A percentile compares a stretch with the other conserved stretches of the same genome.
phyloP scores from a whole-genome alignment of 129 eudicot species.

The Dittrichia graveolens region DNA sequence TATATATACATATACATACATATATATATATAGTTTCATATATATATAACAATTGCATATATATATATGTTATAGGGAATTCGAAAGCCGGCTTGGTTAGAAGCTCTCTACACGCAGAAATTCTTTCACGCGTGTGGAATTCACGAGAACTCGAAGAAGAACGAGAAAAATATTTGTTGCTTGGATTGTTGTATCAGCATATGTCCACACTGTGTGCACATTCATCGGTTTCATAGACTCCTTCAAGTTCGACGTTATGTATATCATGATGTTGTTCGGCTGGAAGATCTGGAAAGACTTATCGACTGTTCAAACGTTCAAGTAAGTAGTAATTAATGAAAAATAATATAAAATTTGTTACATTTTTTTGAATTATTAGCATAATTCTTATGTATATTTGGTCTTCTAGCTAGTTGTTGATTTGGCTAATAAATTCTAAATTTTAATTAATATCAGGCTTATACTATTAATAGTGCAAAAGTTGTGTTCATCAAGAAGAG shows the following conservation, averaged over 20 bases:
- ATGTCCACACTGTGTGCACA: slow-evolving; percentile 83
- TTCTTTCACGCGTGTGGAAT: slow-evolving; percentile 74
- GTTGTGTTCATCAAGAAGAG: slow-evolving; percentile 93
- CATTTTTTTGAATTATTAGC: not conserved
- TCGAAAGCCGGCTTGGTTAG: slow-evolving; percentile 92
- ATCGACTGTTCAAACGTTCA: slow-evolving; percentile 93
- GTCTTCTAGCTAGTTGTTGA: slow-evolving; percentile 5
- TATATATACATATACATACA: slow-evolving; percentile 16
- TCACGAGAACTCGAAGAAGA: slow-evolving; percentile 86
- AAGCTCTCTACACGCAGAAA: slow-evolving; percentile 70
- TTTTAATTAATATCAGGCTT: slow-evolving; percentile 56
- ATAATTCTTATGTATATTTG: slow-evolving; percentile 20
- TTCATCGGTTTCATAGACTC: slow-evolving; percentile 79
- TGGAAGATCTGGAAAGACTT: slow-evolving; percentile 89
- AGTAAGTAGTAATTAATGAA: slow-evolving; percentile 54
- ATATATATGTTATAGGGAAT: slow-evolving; percentile 50
- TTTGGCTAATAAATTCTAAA: not conserved
- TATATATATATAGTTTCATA: slow-evolving; percentile 17
- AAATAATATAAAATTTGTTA: not conserved
- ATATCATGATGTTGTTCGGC: slow-evolving; percentile 81
- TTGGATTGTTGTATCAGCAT: slow-evolving; percentile 90
- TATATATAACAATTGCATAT: slow-evolving; percentile 25
- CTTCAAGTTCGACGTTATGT: slow-evolving; percentile 94
- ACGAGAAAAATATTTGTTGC: slow-evolving; percentile 89
- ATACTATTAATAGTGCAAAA: slow-evolving; percentile 86